phyloP scores from a whole-genome alignment of 179 eudicot species.

The Silene noctiflora region DNA sequence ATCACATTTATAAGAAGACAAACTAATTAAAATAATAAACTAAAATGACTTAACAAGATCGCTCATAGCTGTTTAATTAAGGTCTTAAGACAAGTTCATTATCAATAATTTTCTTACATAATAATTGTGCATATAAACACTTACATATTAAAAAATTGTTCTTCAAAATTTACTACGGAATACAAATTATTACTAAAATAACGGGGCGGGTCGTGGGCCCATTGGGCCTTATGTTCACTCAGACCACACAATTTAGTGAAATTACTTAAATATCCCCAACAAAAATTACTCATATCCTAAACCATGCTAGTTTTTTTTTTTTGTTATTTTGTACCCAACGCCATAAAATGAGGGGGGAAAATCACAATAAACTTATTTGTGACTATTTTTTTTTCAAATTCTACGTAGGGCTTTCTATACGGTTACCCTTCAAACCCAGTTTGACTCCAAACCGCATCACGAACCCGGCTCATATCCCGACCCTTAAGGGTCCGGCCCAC shows the following conservation, averaged over 20 bases:
- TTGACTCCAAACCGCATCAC: slow-evolving; percentile 92
- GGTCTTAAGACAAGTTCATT: neutral
- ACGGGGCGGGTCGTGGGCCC: neutral
- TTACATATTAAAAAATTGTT: slow-evolving; percentile 1
- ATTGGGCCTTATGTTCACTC: slow-evolving; percentile 1
- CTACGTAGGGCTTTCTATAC: neutral
- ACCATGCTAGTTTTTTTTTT: neutral
- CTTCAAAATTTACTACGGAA: slow-evolving; percentile 18
- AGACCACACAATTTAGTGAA: slow-evolving; percentile 11
- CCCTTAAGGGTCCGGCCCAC: slow-evolving; percentile 94
- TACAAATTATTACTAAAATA: slow-evolving; percentile 18
- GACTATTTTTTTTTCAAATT: neutral
- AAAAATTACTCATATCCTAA: slow-evolving; percentile 25
- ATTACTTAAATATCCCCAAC: neutral
- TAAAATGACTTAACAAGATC: neutral
- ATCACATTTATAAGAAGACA: neutral
- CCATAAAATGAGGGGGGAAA: neutral
- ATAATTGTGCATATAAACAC: slow-evolving; percentile 18
- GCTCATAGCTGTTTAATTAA: no score
- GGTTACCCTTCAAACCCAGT: slow-evolving; percentile 81
- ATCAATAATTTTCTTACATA: slow-evolving; percentile 13
- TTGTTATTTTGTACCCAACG: slow-evolving; percentile 7
- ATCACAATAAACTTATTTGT: neutral
- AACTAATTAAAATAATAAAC: no score
- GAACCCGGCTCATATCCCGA: slow-evolving; percentile 85